Evolutionary conservation across 2,329 filamentous ascomycete genomes (phyloP).

Genomic region (Hysterium pulicare): DNA sequence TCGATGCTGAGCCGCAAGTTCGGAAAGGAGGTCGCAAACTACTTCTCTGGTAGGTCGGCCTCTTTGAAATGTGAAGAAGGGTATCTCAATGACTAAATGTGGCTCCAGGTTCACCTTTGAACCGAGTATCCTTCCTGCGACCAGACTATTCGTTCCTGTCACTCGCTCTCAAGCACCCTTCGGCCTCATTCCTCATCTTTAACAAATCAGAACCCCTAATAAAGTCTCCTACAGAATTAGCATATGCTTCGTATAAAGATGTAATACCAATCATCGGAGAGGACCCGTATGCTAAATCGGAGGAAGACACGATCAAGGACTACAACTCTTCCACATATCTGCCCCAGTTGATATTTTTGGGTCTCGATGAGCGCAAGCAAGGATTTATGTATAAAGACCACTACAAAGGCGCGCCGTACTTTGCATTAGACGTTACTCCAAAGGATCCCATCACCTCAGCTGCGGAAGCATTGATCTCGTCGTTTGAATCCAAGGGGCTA

Average conservation of each 20-base stretch:
- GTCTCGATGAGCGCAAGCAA: constrained; percentile 66
- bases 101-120: constrained; percentile 62
- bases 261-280: constrained; percentile 67
- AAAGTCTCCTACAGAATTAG: constrained; percentile 58
- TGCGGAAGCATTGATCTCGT: constrained; percentile 59
- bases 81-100: constrained; percentile 4
- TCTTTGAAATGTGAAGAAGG: not conserved
- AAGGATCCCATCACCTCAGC: constrained; percentile 60
- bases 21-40: constrained; percentile 76
- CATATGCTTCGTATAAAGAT: constrained; percentile 66
- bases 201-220: constrained; percentile 74
- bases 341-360: constrained; percentile 79
- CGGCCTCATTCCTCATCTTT: constrained; percentile 72
- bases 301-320: constrained; percentile 67
- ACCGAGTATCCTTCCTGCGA: constrained; percentile 76
- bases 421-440: constrained; percentile 84
- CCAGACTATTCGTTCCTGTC: constrained; percentile 67
- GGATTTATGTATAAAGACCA: constrained; percentile 61
- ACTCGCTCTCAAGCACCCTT: constrained; percentile 62
- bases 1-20: constrained; percentile 74
- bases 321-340: constrained; percentile 69
- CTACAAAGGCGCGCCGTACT: constrained; percentile 79
- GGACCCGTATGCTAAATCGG: constrained; percentile 66
- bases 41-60: constrained; percentile 62
- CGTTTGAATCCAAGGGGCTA: constrained; percentile 59